Conservation (phyloP, 257 asterid species). For the Solanum pennellii region DNA sequence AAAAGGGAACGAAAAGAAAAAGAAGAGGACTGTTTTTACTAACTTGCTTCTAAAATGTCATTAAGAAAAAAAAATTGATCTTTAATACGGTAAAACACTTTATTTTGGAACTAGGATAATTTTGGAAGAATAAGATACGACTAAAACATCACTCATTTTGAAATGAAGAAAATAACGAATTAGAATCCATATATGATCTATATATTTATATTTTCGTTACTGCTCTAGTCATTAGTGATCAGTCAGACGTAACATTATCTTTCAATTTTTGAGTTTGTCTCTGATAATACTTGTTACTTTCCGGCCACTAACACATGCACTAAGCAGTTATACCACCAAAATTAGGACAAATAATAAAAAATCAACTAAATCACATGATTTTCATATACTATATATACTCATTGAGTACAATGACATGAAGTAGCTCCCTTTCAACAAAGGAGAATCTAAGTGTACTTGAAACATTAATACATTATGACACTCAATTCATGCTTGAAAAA, state of each 20-base stretch:
- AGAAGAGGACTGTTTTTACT: neutral
- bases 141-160: too few species aligned
- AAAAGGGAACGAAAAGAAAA: too few species aligned
- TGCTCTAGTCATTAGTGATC: rapidly evolving
- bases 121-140: neutral
- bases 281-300: neutral
- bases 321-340: too few species aligned
- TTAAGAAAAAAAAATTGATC: too few species aligned
- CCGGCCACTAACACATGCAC: neutral
- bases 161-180: too few species aligned
- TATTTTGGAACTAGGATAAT: too few species aligned
- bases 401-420: neutral
- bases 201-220: too few species aligned
- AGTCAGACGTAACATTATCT: rapidly evolving
- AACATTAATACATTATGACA: neutral
- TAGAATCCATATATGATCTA: neutral
- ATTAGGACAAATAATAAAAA: neutral
- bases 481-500: neutral
- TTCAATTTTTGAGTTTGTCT: neutral
- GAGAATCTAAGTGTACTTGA: neutral
- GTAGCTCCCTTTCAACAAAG: neutral
- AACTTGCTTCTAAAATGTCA: neutral
- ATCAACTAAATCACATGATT: neutral
- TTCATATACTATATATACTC: neutral
- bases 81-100: neutral